Evolutionary conservation across 805 yeast genomes (phyloP).

Genomic region (Kregervanrija pseudodelftensis): DNA sequence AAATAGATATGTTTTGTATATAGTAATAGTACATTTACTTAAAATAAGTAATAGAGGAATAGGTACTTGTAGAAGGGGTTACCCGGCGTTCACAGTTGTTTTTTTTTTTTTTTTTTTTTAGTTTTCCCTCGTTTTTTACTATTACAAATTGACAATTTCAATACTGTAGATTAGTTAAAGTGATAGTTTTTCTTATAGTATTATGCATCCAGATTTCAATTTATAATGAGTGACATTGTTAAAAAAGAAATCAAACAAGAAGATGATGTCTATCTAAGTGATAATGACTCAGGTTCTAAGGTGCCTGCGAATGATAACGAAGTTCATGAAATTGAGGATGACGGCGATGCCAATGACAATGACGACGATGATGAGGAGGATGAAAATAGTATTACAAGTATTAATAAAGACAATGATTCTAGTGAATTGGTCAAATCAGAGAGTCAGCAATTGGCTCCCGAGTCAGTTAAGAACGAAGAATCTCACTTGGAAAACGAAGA

Average conservation of each 20-base stretch:
- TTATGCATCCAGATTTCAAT: too few species aligned
- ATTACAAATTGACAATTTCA: background rate
- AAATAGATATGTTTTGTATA: too few species aligned
- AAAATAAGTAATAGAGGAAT: too few species aligned
- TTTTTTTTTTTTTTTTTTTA: background rate
- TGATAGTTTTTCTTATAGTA: too few species aligned
- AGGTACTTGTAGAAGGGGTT: too few species aligned
- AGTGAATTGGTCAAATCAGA: background rate
- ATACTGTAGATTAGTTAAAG: too few species aligned
- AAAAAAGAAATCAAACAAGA: background rate
- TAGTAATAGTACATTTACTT: too few species aligned
- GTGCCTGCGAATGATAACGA: background rate
- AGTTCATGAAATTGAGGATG: background rate
- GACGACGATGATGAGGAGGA: too few species aligned
- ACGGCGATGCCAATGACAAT: constrained; percentile 2
- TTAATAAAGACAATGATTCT: too few species aligned
- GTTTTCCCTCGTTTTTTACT: background rate
- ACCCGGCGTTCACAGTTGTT: background rate
- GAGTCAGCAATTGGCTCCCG: background rate
- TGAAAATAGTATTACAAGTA: too few species aligned
- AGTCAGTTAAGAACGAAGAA: background rate
- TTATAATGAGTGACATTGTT: background rate
- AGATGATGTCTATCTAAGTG: background rate
- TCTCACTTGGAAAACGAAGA: background rate
- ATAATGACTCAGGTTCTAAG: background rate